A percentile compares a stretch with the other conserved stretches of the same genome.
Conservation (phyloP, 192 early-diverging fungal species). For the Podila horticola region DNA sequence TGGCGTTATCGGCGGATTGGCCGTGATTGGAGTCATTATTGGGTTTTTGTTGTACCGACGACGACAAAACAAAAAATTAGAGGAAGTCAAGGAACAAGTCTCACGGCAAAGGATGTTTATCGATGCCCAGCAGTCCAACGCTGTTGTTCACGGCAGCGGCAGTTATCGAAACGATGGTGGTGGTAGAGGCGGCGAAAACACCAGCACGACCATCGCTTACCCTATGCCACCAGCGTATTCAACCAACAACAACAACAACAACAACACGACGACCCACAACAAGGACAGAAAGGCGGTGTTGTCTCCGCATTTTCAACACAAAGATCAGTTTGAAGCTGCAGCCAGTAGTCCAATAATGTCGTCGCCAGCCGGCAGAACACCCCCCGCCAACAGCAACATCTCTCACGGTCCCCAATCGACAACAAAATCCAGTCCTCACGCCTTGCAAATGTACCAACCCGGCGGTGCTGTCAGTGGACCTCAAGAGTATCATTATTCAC, state of each 20-base stretch:
- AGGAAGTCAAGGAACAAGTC: slow-evolving; percentile 5
- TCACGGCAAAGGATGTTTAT: slow-evolving; percentile 15
- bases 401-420: neutral
- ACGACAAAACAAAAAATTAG: slow-evolving; percentile 7
- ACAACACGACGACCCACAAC: neutral
- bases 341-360: neutral
- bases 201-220: neutral
- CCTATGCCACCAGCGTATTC: slow-evolving; percentile 5
- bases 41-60: slow-evolving; percentile 13
- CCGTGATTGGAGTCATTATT: slow-evolving; percentile 7
- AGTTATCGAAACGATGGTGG: neutral
- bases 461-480: neutral
- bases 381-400: neutral
- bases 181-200: neutral
- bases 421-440: slow-evolving; percentile 5
- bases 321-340: neutral
- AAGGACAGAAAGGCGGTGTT: too few relatives aligned
- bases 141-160: neutral
- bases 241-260: neutral
- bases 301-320: neutral
- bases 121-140: slow-evolving; percentile 6
- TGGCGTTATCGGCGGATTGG: slow-evolving; percentile 5
- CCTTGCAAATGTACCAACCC: neutral
- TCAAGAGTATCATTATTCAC: slow-evolving; percentile 12
- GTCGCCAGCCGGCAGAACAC: neutral